Percentiles rank a stretch among this genome's conserved stretches.
Evolutionary conservation across 2,329 filamentous ascomycete species (phyloP).

Genomic region (Chaetomiaceae sp.): DNA sequence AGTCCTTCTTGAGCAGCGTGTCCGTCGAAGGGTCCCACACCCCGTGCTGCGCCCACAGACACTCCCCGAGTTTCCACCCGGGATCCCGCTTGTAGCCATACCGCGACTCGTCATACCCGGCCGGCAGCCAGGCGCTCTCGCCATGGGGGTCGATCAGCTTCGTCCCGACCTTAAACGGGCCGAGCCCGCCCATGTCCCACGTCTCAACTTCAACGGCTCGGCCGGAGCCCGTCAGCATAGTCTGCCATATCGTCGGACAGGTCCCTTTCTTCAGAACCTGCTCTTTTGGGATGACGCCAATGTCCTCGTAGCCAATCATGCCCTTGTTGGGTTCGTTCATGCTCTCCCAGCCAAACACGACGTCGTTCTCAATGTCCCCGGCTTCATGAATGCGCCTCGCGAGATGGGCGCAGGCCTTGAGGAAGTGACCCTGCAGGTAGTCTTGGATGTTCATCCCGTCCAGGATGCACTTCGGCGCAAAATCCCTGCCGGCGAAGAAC

Average conservation of each 20-base stretch:
- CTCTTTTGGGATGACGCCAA: constrained; percentile 74
- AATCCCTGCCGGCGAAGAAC: constrained; percentile 86
- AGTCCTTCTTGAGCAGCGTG: constrained; percentile 72
- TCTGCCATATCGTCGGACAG: constrained; percentile 89
- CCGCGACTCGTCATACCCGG: constrained; percentile 74
- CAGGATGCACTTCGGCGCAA: constrained; percentile 93
- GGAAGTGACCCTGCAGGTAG: constrained; percentile 81
- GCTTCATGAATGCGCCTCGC: constrained; percentile 83
- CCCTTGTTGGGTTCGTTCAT: constrained; percentile 93
- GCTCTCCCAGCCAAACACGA: constrained; percentile 93
- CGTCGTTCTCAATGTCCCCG: constrained; percentile 76
- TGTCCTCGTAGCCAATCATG: constrained; percentile 73
- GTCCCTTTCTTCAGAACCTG: constrained; percentile 91
- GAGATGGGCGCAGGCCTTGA: constrained; percentile 72
- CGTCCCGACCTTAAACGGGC: constrained; percentile 82
- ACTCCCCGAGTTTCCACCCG: constrained; percentile 88
- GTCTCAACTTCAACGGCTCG: constrained; percentile 82
- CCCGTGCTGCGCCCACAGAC: constrained; percentile 93
- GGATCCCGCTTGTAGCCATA: constrained; percentile 89
- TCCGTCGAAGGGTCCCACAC: constrained; percentile 84
- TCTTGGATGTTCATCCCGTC: constrained; percentile 95
- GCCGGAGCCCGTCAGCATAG: constrained; percentile 85
- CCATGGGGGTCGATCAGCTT: constrained; percentile 83
- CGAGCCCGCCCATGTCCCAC: constrained; percentile 90
- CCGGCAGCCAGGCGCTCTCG: constrained; percentile 73